These are phyloP conservation scores for Cladosporium austrohemisphaericum DNA, from an alignment of 2,329 filamentous ascomycete genomes.

Conservation along the genomic window DNA sequence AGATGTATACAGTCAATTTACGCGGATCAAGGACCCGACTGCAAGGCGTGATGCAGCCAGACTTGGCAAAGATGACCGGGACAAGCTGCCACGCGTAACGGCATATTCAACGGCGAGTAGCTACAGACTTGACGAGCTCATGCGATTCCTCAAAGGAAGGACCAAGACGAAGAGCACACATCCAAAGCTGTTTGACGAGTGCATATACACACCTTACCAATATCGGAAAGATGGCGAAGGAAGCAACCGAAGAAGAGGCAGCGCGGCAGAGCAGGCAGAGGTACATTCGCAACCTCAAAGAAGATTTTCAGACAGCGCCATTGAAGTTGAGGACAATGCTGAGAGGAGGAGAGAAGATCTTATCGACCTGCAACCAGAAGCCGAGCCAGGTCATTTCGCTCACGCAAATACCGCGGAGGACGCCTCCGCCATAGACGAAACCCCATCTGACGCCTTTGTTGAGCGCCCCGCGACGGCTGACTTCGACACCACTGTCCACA, in stretches of 20 bases:
- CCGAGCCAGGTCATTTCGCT: background rate
- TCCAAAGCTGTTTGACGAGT: conserved; percentile 94
- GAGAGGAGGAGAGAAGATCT: conserved; percentile 34
- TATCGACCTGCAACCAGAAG: conserved; percentile 29
- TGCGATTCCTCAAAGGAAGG: conserved; percentile 85
- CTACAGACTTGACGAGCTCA: conserved; percentile 84
- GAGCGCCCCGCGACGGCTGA: conserved; percentile 52
- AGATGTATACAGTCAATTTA: conserved; percentile 97
- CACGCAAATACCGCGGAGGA: conserved; percentile 11
- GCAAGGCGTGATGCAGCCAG: conserved; percentile 87
- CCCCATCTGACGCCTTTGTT: background rate
- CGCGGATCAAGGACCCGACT: conserved; percentile 92
- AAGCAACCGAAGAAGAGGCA: conserved; percentile 20
- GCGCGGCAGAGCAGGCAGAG: conserved; percentile 27
- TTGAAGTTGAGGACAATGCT: conserved; percentile 58
- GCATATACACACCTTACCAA: conserved; percentile 90
- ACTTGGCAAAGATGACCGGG: conserved; percentile 87
- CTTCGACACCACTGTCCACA: conserved; percentile 84
- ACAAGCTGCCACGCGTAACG: conserved; percentile 82
- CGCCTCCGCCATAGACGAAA: conserved; percentile 2
- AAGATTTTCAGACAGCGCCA: conserved; percentile 68
- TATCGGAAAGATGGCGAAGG: conserved; percentile 53
- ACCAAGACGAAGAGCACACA: conserved; percentile 72
- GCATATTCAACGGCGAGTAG: conserved; percentile 93
- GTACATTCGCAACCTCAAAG: conserved; percentile 48